These are phyloP conservation scores for Neonectria punicea DNA, from an alignment of 2,329 filamentous ascomycete genomes.

Conservation along the genomic window DNA sequence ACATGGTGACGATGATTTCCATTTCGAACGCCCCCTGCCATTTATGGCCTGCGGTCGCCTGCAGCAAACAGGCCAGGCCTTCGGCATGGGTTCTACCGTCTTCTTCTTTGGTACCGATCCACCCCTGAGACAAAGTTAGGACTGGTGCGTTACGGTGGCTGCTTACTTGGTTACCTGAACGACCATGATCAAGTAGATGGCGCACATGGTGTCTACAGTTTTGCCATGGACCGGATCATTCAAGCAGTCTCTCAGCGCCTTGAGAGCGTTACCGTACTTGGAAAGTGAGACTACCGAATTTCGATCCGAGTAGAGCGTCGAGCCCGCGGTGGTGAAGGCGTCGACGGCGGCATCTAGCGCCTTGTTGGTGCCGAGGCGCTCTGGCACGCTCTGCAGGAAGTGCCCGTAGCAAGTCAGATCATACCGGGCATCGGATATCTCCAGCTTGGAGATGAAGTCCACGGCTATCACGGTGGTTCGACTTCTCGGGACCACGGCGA, in stretches of 20 bases:
- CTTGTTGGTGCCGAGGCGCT: conserved; percentile 55
- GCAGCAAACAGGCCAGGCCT: conserved; percentile 47
- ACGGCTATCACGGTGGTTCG: conserved; percentile 38
- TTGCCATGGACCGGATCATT: conserved; percentile 41
- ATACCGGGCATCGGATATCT: conserved; percentile 56
- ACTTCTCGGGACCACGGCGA: conserved; percentile 44
- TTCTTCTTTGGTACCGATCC: conserved; percentile 44
- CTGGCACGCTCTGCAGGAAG: conserved; percentile 58
- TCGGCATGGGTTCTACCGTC: conserved; percentile 44
- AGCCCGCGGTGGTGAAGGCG: conserved; percentile 43
- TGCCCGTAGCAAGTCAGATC: conserved; percentile 59
- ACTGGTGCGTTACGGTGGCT: background rate
- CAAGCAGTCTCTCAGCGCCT: conserved; percentile 40
- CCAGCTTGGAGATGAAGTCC: conserved; percentile 46
- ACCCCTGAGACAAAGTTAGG: conserved; percentile 37
- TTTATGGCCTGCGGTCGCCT: conserved; percentile 37
- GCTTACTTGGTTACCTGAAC: conserved; percentile 42
- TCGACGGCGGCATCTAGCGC: conserved; percentile 55
- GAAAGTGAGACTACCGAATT: conserved; percentile 38
- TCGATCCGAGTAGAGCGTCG: conserved; percentile 33
- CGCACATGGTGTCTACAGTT: conserved; percentile 49
- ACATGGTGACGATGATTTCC: conserved; percentile 45
- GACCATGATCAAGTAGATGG: conserved; percentile 52
- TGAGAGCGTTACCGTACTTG: conserved; percentile 47
- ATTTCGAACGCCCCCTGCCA: conserved; percentile 43